Conservation (phyloP, 345 rosid species). For the Melastoma malabathricum region DNA sequence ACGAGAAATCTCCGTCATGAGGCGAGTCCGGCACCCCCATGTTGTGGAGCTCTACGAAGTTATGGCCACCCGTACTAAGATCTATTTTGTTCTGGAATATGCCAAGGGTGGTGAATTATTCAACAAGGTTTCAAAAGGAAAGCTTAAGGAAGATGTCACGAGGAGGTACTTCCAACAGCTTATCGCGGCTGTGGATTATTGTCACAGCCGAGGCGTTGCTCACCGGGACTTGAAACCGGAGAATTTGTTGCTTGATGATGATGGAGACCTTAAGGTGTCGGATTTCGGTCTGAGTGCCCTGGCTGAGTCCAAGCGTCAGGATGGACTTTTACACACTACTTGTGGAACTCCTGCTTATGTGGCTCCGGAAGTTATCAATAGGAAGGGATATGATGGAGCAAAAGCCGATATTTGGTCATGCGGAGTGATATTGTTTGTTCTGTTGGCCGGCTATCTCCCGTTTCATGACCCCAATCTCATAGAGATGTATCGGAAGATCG, state of each 20-base stretch:
- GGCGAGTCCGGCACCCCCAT: conserved; percentile 57
- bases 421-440: conserved; percentile 27
- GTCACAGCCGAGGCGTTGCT: conserved; percentile 78
- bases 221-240: conserved; percentile 89
- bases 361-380: conserved; percentile 28
- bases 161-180: conserved; percentile 78
- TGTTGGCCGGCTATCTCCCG: conserved; percentile 25
- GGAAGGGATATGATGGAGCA: conserved; percentile 26
- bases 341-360: conserved; percentile 35
- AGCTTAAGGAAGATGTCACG: conserved; percentile 46
- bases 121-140: conserved; percentile 63
- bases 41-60: conserved; percentile 86
- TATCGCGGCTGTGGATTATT: conserved; percentile 70
- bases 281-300: conserved; percentile 22
- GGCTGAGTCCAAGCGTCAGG: conserved; percentile 48
- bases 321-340: conserved; percentile 53
- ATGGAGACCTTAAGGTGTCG: conserved; percentile 21
- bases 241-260: conserved; percentile 71
- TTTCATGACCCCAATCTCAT: conserved; percentile 25
- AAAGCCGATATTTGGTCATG: conserved; percentile 32
- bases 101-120: conserved; percentile 84
- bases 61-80: conserved; percentile 81
- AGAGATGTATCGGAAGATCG: conserved; percentile 29
- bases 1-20: conserved; percentile 79
- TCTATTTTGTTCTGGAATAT: conserved; percentile 82